Percentiles rank a stretch among this genome's conserved stretches.
These are phyloP conservation scores for Anacardium occidentale DNA, from an alignment of 345 rosid genomes.

Conservation along the genomic window DNA sequence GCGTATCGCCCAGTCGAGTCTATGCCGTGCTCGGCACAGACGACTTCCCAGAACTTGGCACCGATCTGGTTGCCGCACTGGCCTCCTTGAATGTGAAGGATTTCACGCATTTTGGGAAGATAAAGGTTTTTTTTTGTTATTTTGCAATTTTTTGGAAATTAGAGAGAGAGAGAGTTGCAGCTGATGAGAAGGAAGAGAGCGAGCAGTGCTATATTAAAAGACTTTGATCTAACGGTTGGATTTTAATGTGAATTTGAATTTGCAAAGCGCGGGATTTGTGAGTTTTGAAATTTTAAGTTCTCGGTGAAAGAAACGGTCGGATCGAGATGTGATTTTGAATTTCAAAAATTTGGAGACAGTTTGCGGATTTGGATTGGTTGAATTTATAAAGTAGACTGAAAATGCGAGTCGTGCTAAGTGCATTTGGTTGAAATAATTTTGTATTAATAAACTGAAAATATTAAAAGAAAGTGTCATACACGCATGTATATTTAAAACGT, in stretches of 20 bases:
- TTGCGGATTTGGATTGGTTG: too few species aligned
- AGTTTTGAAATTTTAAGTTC: neutral
- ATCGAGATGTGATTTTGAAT: neutral
- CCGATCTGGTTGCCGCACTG: conserved; percentile 27
- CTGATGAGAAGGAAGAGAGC: too few species aligned
- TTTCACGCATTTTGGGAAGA: conserved; percentile 27
- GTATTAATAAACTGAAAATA: too few species aligned
- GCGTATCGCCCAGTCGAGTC: conserved; percentile 9
- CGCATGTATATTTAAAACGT: too few species aligned
- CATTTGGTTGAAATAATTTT: too few species aligned
- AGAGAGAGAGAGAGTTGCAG: neutral
- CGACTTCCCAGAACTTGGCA: conserved; percentile 25
- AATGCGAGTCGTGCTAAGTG: too few species aligned
- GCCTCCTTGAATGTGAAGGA: conserved; percentile 26
- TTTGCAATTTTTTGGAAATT: neutral
- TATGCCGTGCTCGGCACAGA: conserved; percentile 24
- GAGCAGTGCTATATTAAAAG: conserved; percentile 23
- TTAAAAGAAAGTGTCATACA: too few species aligned
- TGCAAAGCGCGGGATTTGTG: neutral
- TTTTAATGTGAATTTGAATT: neutral
- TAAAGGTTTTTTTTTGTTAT: too few species aligned
- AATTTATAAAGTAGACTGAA: too few species aligned
- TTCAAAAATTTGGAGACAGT: conserved; percentile 15
- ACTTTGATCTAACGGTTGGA: conserved; percentile 15
- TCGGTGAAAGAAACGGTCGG: conserved; percentile 7